Percentiles rank a stretch among this genome's conserved stretches.
Evolutionary conservation across 306 rosid species (phyloP).

Genomic region (Cicer judaicum): DNA sequence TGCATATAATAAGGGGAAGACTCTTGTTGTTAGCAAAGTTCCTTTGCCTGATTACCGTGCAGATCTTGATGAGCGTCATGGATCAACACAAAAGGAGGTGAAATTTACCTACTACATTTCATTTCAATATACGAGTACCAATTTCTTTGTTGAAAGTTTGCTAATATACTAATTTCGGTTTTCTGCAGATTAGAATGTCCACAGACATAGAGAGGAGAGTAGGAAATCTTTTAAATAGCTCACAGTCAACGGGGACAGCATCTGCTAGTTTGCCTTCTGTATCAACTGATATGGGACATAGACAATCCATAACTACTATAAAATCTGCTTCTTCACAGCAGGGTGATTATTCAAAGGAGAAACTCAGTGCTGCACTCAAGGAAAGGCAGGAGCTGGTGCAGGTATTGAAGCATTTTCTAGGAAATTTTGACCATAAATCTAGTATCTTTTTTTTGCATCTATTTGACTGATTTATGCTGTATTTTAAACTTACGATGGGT

Average conservation of each 20-base stretch:
- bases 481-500: constrained; percentile 31
- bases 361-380: constrained; percentile 72
- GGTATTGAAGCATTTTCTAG: constrained; percentile 53
- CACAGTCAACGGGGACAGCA: constrained; percentile 51
- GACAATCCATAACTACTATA: constrained; percentile 45
- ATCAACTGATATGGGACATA: constrained; percentile 52
- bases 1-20: constrained; percentile 84
- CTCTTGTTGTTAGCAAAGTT: constrained; percentile 89
- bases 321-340: constrained; percentile 48
- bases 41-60: constrained; percentile 96
- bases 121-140: constrained; percentile 13
- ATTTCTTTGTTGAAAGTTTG: constrained; percentile 26
- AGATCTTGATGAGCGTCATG: constrained; percentile 95
- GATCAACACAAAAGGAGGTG: constrained; percentile 92
- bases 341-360: constrained; percentile 61
- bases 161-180: constrained; percentile 22
- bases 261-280: constrained; percentile 47
- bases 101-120: constrained; percentile 32
- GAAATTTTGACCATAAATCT: constrained; percentile 25
- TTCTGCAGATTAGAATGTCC: constrained; percentile 83
- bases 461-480: constrained; percentile 30
- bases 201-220: constrained; percentile 79
- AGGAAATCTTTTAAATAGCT: constrained; percentile 74
- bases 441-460: constrained; percentile 16
- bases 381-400: constrained; percentile 70